A percentile compares a stretch with the other conserved stretches of the same genome.
These are phyloP conservation scores for Penicillium polonicum DNA, from an alignment of 2,329 filamentous ascomycete species.

Conservation along the genomic window DNA sequence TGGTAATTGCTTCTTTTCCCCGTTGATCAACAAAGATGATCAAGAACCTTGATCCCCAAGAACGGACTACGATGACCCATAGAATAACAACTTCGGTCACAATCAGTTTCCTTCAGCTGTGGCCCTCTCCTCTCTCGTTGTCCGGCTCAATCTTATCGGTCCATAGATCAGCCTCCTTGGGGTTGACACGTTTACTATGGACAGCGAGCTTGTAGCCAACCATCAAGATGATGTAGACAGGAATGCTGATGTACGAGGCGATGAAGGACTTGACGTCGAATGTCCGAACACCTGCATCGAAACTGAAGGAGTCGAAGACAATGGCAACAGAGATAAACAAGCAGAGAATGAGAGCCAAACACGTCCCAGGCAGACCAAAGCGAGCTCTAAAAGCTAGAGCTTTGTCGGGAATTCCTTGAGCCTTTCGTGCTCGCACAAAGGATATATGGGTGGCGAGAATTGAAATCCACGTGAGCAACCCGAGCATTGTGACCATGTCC, in stretches of 20 bases:
- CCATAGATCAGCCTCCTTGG: slow-evolving; percentile 65
- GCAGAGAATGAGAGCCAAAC: slow-evolving; percentile 66
- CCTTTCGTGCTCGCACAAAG: slow-evolving; percentile 62
- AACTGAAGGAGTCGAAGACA: slow-evolving; percentile 69
- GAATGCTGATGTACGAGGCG: slow-evolving; percentile 73
- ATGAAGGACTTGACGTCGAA: slow-evolving; percentile 73
- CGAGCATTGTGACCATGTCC: slow-evolving; percentile 65
- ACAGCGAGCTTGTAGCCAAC: slow-evolving; percentile 63
- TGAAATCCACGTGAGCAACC: slow-evolving; percentile 65
- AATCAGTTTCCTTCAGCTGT: background rate
- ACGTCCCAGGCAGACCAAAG: slow-evolving; percentile 67
- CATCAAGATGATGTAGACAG: slow-evolving; percentile 67
- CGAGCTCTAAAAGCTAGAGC: slow-evolving; percentile 65
- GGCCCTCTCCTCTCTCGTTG: background rate
- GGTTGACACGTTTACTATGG: slow-evolving; percentile 54
- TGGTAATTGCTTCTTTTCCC: background rate
- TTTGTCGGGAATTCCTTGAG: slow-evolving; percentile 57
- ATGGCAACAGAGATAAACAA: slow-evolving; percentile 73
- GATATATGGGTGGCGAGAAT: slow-evolving; percentile 66
- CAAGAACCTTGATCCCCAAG: background rate
- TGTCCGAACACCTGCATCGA: slow-evolving; percentile 42
- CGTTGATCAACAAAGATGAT: background rate
- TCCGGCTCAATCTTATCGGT: slow-evolving; percentile 30
- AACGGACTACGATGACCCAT: background rate
- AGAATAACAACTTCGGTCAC: background rate